Conservation (phyloP, 108 stramenopile genomes). For the Fistulifera pelliculosa region DNA sequence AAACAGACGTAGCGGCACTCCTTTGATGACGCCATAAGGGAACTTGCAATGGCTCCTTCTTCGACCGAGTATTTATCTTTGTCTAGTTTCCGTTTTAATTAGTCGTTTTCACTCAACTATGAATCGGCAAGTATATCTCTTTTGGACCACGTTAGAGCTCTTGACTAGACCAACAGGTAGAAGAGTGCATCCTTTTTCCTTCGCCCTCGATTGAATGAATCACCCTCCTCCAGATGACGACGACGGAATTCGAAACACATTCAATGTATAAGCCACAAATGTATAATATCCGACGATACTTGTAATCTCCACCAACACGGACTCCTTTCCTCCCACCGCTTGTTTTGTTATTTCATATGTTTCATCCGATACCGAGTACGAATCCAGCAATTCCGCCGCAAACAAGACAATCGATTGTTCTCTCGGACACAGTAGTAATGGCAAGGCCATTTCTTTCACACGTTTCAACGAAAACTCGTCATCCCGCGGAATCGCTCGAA, state of each 20-base stretch:
- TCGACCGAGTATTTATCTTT: no score
- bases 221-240: conserved; percentile 3
- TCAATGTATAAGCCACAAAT: conserved; percentile 65
- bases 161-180: no score
- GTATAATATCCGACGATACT: conserved; percentile 81
- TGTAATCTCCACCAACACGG: conserved; percentile 65
- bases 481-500: conserved; percentile 53
- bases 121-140: no score
- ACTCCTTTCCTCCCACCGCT: conserved; percentile 42
- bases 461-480: conserved; percentile 33
- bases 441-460: conserved; percentile 24
- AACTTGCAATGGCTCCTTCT: no score
- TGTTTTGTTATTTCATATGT: conserved; percentile 47
- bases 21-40: no score
- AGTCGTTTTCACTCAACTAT: no score
- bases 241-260: conserved; percentile 66
- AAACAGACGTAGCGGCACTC: no score
- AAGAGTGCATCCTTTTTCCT: no score
- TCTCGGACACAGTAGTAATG: conserved; percentile 40
- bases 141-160: no score
- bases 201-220: no score
- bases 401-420: conserved; percentile 58
- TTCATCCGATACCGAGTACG: conserved; percentile 56
- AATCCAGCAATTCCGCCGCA: conserved; percentile 65
- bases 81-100: no score